Evolutionary conservation across 2,329 filamentous ascomycete species (phyloP).

Genomic region (Fusarium subglutinans): DNA sequence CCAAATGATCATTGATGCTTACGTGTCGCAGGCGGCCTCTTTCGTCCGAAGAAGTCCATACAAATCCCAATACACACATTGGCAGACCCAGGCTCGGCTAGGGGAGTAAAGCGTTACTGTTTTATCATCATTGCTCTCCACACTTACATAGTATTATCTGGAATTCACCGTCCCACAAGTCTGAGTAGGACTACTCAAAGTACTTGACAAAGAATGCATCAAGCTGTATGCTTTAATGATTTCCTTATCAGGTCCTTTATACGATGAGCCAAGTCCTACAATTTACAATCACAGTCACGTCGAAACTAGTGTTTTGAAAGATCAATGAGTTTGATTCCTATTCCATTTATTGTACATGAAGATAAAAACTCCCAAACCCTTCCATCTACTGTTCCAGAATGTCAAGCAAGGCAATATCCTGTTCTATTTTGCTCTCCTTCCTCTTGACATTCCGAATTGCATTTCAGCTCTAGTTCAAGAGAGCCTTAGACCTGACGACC

Average conservation of each 20-base stretch:
- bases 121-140: neutral
- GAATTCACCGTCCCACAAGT: neutral
- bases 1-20: neutral
- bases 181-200: neutral
- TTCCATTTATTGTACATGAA: conserved; percentile 28
- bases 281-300: neutral
- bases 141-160: neutral
- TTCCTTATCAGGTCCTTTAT: neutral
- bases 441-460: conserved; percentile 12
- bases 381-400: conserved; percentile 13
- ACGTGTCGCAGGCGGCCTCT: conserved; percentile 26
- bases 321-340: conserved; percentile 27
- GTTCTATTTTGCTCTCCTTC: neutral
- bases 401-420: conserved; percentile 12
- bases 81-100: neutral
- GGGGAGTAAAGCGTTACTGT: neutral
- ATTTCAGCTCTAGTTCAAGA: neutral
- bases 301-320: conserved; percentile 16
- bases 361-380: conserved; percentile 22
- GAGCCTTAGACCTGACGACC: conserved; percentile 20
- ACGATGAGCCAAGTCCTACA: neutral
- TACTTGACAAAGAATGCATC: neutral
- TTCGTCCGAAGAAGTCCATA: neutral
- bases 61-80: neutral
- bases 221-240: neutral